Evolutionary conservation across 2,329 filamentous ascomycete genomes (phyloP).

Genomic region (Cordyceps farinosa): DNA sequence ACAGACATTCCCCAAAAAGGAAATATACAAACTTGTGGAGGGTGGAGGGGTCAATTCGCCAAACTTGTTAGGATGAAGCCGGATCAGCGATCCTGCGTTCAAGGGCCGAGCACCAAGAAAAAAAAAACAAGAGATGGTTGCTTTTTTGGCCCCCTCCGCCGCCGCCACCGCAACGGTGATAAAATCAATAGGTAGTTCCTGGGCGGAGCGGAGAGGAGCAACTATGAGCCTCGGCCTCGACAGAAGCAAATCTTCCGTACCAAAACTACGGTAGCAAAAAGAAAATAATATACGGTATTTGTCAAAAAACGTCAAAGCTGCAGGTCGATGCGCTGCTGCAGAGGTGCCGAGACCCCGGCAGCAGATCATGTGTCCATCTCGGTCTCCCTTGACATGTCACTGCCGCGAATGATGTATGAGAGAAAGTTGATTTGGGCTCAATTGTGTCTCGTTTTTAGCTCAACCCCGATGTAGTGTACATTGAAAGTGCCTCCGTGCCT

Average conservation of each 20-base stretch:
- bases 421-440: neutral
- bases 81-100: neutral
- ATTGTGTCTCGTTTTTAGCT: neutral
- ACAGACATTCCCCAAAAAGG: no score
- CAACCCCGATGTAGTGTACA: conserved; percentile 2
- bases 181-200: neutral
- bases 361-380: neutral
- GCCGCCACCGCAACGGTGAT: neutral
- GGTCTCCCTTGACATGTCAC: neutral
- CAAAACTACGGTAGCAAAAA: neutral
- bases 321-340: neutral
- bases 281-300: neutral
- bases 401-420: neutral
- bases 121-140: neutral
- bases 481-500: neutral
- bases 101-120: neutral
- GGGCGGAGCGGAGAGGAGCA: neutral
- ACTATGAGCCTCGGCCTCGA: neutral
- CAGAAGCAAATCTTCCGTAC: neutral
- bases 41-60: neutral
- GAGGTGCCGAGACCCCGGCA: neutral
- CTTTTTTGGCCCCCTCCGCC: neutral
- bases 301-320: neutral
- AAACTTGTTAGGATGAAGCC: neutral
- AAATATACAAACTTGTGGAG: no score